phyloP scores from a whole-genome alignment of 129 eudicot genomes.

The Flaveria trinervia region DNA sequence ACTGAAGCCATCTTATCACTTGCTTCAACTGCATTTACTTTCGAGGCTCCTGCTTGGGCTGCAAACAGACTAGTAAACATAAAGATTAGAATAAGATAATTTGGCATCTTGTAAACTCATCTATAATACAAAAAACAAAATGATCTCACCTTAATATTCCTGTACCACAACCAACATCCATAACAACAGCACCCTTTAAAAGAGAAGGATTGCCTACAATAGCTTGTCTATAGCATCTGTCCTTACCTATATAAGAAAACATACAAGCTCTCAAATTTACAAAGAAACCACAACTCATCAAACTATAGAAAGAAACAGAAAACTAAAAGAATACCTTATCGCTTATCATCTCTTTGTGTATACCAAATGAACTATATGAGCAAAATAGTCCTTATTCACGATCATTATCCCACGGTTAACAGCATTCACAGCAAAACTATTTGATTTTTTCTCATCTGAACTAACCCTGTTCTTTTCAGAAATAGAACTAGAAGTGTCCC shows the following conservation, averaged over 20 bases:
- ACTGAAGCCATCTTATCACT: slow-evolving; percentile 93
- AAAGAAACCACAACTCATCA: not conserved
- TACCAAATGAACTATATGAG: slow-evolving; percentile 79
- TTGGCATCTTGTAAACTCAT: not conserved
- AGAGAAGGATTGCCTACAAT: slow-evolving; percentile 83
- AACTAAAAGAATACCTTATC: slow-evolving; percentile 63
- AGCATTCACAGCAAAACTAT: slow-evolving; percentile 27
- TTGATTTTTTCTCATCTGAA: slow-evolving; percentile 26
- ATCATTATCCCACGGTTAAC: slow-evolving; percentile 42
- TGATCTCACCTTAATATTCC: slow-evolving; percentile 80
- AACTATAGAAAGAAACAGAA: not conserved
- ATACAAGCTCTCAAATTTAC: not conserved
- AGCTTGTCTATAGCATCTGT: slow-evolving; percentile 88
- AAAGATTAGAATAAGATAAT: slow-evolving; percentile 19
- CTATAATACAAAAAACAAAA: not conserved
- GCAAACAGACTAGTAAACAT: slow-evolving; percentile 78
- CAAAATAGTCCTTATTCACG: slow-evolving; percentile 77
- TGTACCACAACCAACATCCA: slow-evolving; percentile 99
- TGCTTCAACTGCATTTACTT: slow-evolving; percentile 85
- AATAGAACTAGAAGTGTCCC: slow-evolving; percentile 31
- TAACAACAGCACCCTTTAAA: slow-evolving; percentile 60
- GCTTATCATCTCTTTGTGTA: slow-evolving; percentile 91
- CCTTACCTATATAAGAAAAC: slow-evolving; percentile 62
- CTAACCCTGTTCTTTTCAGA: slow-evolving; percentile 19
- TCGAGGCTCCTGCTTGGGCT: slow-evolving; percentile 93